Evolutionary conservation across 2,329 filamentous ascomycete genomes (phyloP).

Genomic region (Berkeleyomyces basicola): DNA sequence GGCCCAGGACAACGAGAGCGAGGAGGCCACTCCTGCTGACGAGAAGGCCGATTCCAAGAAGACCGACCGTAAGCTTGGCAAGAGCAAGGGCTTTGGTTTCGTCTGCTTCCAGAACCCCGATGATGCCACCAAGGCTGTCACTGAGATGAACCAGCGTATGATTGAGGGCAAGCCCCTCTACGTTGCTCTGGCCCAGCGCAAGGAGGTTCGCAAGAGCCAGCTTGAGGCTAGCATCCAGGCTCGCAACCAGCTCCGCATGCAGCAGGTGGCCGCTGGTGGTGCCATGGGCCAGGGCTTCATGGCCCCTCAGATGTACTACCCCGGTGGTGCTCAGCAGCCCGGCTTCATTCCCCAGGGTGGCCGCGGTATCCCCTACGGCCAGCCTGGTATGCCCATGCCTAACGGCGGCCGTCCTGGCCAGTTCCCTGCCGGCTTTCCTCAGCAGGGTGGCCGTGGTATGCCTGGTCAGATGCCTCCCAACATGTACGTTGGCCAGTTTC

Average conservation of each 20-base stretch:
- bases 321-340: conserved; percentile 51
- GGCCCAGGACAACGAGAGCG: conserved; percentile 33
- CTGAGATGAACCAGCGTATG: conserved; percentile 99
- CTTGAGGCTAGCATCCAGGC: conserved; percentile 98
- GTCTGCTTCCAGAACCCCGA: conserved; percentile 99
- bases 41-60: conserved; percentile 30
- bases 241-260: conserved; percentile 95
- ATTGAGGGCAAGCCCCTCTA: conserved; percentile 92
- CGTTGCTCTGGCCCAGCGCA: conserved; percentile 94
- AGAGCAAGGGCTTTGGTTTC: conserved; percentile 99
- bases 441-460: conserved; percentile 74
- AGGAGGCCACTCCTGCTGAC: conserved; percentile 35
- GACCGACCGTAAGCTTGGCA: conserved; percentile 57
- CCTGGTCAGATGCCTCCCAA: conserved; percentile 77
- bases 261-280: conserved; percentile 82
- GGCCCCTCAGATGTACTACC: conserved; percentile 89
- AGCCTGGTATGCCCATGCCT: conserved; percentile 50
- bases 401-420: conserved; percentile 73
- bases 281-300: conserved; percentile 81
- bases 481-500: conserved; percentile 71
- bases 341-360: conserved; percentile 48
- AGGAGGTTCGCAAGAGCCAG: conserved; percentile 98
- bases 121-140: conserved; percentile 96
- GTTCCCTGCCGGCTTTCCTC: conserved; percentile 67
- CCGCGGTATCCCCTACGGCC: conserved; percentile 49